Percentiles rank a stretch among this genome's conserved stretches.
These are phyloP conservation scores for Penicillium sp. DNA, from an alignment of 2,329 filamentous ascomycete genomes.

Conservation along the genomic window DNA sequence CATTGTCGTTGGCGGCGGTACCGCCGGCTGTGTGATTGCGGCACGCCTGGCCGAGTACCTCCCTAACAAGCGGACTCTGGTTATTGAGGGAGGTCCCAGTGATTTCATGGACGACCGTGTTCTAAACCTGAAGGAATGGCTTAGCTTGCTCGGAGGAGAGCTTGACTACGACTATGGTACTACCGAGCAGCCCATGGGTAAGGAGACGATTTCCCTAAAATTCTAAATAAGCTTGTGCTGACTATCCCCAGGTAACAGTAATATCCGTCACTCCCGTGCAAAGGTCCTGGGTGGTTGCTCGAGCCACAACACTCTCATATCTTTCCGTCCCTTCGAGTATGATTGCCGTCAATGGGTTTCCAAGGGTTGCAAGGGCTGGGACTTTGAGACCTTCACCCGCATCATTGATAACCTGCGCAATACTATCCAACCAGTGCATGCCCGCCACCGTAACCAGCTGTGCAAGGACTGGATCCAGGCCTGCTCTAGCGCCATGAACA, in stretches of 20 bases:
- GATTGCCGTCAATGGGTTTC: slow-evolving; percentile 82
- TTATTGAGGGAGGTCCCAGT: slow-evolving; percentile 86
- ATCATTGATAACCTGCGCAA: slow-evolving; percentile 81
- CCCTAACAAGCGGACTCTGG: slow-evolving; percentile 74
- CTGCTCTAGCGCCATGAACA: slow-evolving; percentile 74
- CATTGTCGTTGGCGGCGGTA: slow-evolving; percentile 81
- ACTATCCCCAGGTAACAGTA: slow-evolving; percentile 67
- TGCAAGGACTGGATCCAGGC: slow-evolving; percentile 87
- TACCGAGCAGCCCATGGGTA: slow-evolving; percentile 79
- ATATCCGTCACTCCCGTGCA: slow-evolving; percentile 87
- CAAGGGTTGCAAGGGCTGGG: slow-evolving; percentile 80
- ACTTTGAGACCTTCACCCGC: slow-evolving; percentile 79
- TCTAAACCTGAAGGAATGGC: slow-evolving; percentile 82
- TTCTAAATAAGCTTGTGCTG: slow-evolving; percentile 6
- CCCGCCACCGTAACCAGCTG: slow-evolving; percentile 82
- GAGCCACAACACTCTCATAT: slow-evolving; percentile 91
- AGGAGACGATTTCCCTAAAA: slow-evolving; percentile 25
- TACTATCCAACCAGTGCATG: slow-evolving; percentile 85
- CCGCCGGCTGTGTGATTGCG: slow-evolving; percentile 81
- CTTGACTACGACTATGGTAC: slow-evolving; percentile 91
- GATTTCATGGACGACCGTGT: slow-evolving; percentile 88
- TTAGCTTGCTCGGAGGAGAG: slow-evolving; percentile 78
- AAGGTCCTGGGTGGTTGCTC: slow-evolving; percentile 93
- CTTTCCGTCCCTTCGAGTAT: slow-evolving; percentile 86
- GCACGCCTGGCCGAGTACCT: slow-evolving; percentile 78